Conservation (phyloP, 305 asterid genomes). For the Rubia occidens region DNA sequence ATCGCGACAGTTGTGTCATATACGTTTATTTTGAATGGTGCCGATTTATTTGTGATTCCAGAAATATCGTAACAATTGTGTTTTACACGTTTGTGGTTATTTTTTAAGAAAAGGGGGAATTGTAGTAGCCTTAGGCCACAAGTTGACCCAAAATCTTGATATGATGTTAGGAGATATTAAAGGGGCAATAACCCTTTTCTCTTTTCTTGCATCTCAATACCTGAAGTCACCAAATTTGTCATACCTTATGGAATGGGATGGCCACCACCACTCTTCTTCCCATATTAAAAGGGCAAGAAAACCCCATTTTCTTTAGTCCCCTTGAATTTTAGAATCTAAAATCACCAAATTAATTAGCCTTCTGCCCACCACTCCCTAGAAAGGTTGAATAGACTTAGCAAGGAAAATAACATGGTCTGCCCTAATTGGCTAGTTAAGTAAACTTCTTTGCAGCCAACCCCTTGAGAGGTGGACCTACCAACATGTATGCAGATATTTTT, state of each 20-base stretch:
- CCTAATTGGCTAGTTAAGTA: slow-evolving; percentile 17
- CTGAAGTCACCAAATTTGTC: slow-evolving; percentile 9
- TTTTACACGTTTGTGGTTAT: no score
- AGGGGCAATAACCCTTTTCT: background rate
- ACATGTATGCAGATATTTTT: slow-evolving; percentile 14
- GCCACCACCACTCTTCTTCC: background rate
- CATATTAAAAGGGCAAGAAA: slow-evolving; percentile 1
- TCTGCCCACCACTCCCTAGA: slow-evolving; percentile 4
- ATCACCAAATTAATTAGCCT: slow-evolving; percentile 5
- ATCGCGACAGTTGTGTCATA: no score
- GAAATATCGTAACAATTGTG: no score
- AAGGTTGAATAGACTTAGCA: slow-evolving; percentile 8
- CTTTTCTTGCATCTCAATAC: slow-evolving; percentile 5
- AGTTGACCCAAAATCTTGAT: background rate
- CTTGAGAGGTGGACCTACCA: slow-evolving; percentile 8
- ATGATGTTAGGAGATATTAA: slow-evolving; percentile 2
- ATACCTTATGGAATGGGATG: slow-evolving; percentile 3
- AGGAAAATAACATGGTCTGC: slow-evolving; percentile 11
- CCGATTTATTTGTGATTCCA: background rate
- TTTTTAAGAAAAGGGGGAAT: background rate
- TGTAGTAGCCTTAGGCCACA: background rate
- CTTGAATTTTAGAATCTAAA: background rate
- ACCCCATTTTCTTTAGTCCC: background rate
- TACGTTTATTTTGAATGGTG: no score
- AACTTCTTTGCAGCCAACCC: slow-evolving; percentile 9